Percentiles rank a stretch among this genome's conserved stretches.
Evolutionary conservation across 1,284 basidiomycete genomes (phyloP).

Genomic region (Austroboletus olivaceoglutinosus): DNA sequence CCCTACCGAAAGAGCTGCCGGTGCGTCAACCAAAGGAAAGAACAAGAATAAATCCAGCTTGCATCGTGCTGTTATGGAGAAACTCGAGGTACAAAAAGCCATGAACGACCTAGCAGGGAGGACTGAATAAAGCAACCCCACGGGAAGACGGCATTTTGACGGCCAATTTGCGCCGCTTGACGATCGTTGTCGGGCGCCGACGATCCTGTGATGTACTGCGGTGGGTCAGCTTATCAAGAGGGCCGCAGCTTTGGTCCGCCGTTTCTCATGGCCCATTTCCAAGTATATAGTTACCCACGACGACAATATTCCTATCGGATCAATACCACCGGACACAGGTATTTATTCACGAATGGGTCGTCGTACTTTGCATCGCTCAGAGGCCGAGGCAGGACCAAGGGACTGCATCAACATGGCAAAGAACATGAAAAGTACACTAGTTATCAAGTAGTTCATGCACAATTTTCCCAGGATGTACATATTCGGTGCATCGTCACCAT

Average conservation of each 20-base stretch:
- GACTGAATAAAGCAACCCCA: conserved; percentile 10
- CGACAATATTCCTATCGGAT: neutral
- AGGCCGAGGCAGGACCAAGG: neutral
- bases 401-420: neutral
- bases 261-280: neutral
- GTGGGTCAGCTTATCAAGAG: neutral
- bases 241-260: neutral
- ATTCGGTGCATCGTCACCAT: neutral
- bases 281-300: neutral
- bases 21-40: conserved; percentile 26
- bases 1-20: conserved; percentile 8
- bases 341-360: too few relatives aligned
- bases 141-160: neutral
- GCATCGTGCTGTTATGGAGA: conserved; percentile 71
- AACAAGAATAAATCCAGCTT: conserved; percentile 58
- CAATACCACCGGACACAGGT: too few relatives aligned
- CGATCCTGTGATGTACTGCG: neutral
- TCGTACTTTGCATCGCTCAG: neutral
- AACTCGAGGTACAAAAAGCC: conserved; percentile 71
- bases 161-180: neutral
- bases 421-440: neutral
- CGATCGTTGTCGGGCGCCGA: neutral
- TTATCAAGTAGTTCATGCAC: neutral
- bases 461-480: neutral
- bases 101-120: conserved; percentile 52